Evolutionary conservation across 768 basidiomycete species (phyloP).

Genomic region (Cubamyces lactineus): DNA sequence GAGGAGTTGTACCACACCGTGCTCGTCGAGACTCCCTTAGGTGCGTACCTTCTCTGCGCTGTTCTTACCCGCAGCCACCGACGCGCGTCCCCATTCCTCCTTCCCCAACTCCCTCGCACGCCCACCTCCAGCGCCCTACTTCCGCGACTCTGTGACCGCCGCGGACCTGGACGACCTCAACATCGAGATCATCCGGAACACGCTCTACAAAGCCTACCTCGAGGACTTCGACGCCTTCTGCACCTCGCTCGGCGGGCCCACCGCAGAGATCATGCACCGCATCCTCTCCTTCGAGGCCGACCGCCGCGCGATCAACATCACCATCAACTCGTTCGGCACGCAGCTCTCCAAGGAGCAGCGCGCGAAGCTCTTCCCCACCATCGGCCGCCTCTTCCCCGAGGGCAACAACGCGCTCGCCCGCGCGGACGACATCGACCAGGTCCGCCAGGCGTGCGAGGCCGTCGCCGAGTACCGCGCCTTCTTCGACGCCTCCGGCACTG

Average conservation of each 20-base stretch:
- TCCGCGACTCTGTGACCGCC: constrained; percentile 93
- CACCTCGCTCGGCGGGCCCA: constrained; percentile 78
- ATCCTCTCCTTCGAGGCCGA: constrained; percentile 97
- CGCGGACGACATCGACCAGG: constrained; percentile 95
- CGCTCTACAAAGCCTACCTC: constrained; percentile 97
- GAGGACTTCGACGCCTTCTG: constrained; percentile 95
- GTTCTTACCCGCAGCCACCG: not conserved
- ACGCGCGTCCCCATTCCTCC: constrained; percentile 3
- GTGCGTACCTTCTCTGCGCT: constrained; percentile 48
- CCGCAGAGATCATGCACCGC: constrained; percentile 87
- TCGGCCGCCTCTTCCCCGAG: constrained; percentile 92
- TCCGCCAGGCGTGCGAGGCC: constrained; percentile 83
- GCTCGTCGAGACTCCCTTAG: constrained; percentile 95
- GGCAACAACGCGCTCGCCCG: constrained; percentile 93
- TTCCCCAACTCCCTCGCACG: not conserved
- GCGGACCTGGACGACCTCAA: constrained; percentile 97
- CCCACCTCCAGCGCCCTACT: constrained; percentile 76
- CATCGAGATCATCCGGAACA: constrained; percentile 99
- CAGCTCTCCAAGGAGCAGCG: constrained; percentile 95
- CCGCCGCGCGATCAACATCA: constrained; percentile 95
- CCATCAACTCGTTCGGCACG: constrained; percentile 98
- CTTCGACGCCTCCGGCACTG: constrained; percentile 58
- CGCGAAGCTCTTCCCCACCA: constrained; percentile 90
- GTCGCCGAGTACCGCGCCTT: constrained; percentile 90
- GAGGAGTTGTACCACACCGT: constrained; percentile 98